Evolutionary conservation across 2,329 filamentous ascomycete species (phyloP), one percentile per base, ranked within the genome.

Genomic region (Neonectria sp.): DNA sequence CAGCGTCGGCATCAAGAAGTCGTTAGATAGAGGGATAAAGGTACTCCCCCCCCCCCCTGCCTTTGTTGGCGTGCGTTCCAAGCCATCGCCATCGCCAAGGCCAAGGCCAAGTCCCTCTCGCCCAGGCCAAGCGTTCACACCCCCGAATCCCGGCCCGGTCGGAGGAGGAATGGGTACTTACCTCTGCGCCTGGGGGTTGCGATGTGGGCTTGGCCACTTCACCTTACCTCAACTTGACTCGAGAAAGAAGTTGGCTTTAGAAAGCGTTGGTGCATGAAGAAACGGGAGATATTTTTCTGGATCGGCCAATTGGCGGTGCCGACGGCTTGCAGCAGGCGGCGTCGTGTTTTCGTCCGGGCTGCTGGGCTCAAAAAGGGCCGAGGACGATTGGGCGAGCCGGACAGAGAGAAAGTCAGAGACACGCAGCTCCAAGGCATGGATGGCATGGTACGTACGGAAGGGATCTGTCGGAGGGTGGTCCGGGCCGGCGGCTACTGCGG

Each of bases 401-500:
- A 31, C n/a, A 15, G 6, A 33, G 17, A 24, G n/a, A 12, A n/a
- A 45, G 40, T n/a, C n/a, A 12, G n/a, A 45, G n/a, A 45, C 40
- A 45, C n/a, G 40, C 17, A 24, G 45, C 46, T 65, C 51, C 59
- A 25, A 49, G 21, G 4, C n/a, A 9, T 48, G 63, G 61, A 46
- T 60, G 67, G 55, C 67, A 48, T 64, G 60, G 53, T 24, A 67
- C 67, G 64, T 24, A 5, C 40, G n/a, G 40, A 21, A 45, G 8
- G 40, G 48, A 57, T 59, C 46, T 48, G 55, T 63, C 55, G 62
- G 63, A 67, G 61, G 55, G 68, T 74, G 73, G 73, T 71, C 73
- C 74, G 74, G 73, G 65, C 73, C 72, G 74, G 74, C 74, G 74
- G 72, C 73, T 76, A 71, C 75, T 76, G 74, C 74, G 74, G 72